Base-by-base conservation (phyloP, 371 early-diverging fungal species). In the Mortierella sp. region DNA sequence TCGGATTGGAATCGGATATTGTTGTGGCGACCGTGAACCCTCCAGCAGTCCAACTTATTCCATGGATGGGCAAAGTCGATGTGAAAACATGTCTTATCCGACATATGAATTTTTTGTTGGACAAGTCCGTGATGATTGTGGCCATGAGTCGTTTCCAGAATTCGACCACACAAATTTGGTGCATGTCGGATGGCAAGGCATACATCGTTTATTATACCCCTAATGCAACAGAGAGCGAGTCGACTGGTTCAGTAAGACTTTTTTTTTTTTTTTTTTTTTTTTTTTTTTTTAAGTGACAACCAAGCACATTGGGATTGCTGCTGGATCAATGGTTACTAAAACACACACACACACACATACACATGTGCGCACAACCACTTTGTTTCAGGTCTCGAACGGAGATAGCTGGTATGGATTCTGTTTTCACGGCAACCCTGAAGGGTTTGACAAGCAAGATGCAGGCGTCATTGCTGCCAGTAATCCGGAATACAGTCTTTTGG, bases 391-490 rank as follows among this genome's bases (percentile, higher is more conserved):
- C 30, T 80, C 80, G 2, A 61, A 70, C 46, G 80, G 80, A 7
- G 80, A 80, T 16, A 80, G 80, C 46, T 80, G 80, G 80, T 74
- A 80, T n/a, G 74, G 80, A 16, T 74, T 74, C 50, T 80, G 80
- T 25, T 74, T 74, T n/a, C 80, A 74, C 37, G 74, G 80, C 9
- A 80, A 74, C 44, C 80, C 80, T 29, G 74, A 80, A 69, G 79
- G 79, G 62, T 77, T 77, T 30, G 79, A 77, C 65, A 68, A 57
- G 72, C 79, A 77, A 65, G 79, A 77, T 62, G 79, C 79, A 53
- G 79, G 79, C 69, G 79, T 77, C 51, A 66, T 77, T 72, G 79
- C 79, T 57, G 79, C 79, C 18, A 77, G 79, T 58, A 77, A 77
- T 66, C 79, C 79, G 12, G 62, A 68, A 66, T 72, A 72, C 56